Evolutionary conservation across 2,329 filamentous ascomycete species (phyloP), one percentile per base, ranked within the genome.

Genomic region (Botryosphaeria dothidea): DNA sequence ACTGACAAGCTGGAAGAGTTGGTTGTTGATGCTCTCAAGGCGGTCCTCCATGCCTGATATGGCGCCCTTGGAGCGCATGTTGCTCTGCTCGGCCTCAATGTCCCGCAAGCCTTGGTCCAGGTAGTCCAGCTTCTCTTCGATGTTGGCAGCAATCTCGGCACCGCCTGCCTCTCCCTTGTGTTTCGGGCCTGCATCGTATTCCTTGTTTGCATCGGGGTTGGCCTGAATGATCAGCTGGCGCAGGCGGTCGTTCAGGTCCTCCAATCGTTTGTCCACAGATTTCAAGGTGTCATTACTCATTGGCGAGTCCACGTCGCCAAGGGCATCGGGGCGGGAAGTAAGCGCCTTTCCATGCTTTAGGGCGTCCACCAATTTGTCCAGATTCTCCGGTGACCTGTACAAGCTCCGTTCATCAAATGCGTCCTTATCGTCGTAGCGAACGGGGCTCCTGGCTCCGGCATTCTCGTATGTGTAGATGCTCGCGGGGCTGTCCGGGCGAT

Each of bases 351-450:
- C 76, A 41, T 75, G 77, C 57, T 76, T 77, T 21, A 77, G 66
- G 25, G 73, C 75, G 27, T 73, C 71, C 73, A 79, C 76, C 3
- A 79, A 70, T 57, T 69, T 83, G 67, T 91, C 87, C 21, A 89
- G 76, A 66, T 86, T 85, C 69, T 92, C 90, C 5, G 90, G 85
- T 11, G 88, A 84, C 61, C 85, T 82, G 73, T 93, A 95, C 7
- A 92, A 80, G 72, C 88, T 91, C 65, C 88, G 84, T 68, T 95
- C 91, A 71, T 96, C 91, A 71, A 96, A 93, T 54, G 89, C 85
- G 65, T 87, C 79, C 6, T 86, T 84, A 17, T 86, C 85, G 43
- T 80, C 81, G 1, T 81, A 74, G 19, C 82, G 81, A 70, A 86
- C 88, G 25, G 68, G 66, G 48, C 68, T 68, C 29, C 72, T 69